A percentile compares a stretch with the other conserved stretches of the same genome.
These are phyloP conservation scores for Nitzschia sp. DNA, from an alignment of 108 stramenopile genomes.

Conservation along the genomic window DNA sequence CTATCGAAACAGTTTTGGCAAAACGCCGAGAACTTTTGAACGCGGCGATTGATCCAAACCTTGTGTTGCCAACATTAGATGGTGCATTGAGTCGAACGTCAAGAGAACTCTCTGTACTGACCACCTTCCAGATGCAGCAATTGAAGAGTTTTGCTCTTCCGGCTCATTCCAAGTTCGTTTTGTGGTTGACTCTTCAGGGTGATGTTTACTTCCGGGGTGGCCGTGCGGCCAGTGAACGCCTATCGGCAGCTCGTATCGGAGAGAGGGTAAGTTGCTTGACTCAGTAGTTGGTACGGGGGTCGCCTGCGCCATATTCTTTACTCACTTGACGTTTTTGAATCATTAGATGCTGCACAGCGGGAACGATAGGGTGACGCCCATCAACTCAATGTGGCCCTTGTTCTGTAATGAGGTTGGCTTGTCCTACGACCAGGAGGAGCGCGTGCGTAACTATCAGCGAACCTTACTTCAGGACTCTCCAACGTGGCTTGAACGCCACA, in stretches of 20 bases:
- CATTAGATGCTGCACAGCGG: conserved; percentile 64
- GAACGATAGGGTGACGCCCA: conserved; percentile 59
- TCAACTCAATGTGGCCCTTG: conserved; percentile 90
- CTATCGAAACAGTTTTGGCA: conserved; percentile 41
- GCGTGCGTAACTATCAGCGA: conserved; percentile 70
- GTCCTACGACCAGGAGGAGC: conserved; percentile 92
- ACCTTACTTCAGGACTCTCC: conserved; percentile 47
- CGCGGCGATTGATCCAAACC: conserved; percentile 18
- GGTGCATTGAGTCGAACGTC: conserved; percentile 23
- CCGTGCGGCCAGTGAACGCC: conserved; percentile 77
- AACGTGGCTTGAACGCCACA: conserved; percentile 82
- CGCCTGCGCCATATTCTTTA: too few relatives aligned
- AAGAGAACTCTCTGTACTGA: conserved; percentile 51
- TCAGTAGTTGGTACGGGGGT: too few relatives aligned
- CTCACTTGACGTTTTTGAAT: too few relatives aligned
- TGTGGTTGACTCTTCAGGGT: conserved; percentile 89
- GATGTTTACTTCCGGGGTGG: conserved; percentile 85
- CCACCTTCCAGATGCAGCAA: conserved; percentile 73
- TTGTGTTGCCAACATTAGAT: not conserved
- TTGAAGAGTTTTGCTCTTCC: conserved; percentile 78
- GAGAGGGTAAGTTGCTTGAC: conserved; percentile 88
- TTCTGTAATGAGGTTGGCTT: conserved; percentile 91
- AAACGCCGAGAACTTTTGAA: conserved; percentile 39
- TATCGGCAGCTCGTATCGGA: conserved; percentile 91
- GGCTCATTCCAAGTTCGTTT: conserved; percentile 66